Evolutionary conservation across 2,329 filamentous ascomycete genomes (phyloP), one percentile per base, ranked within the genome.

Genomic region (Hypoxylon sp.): DNA sequence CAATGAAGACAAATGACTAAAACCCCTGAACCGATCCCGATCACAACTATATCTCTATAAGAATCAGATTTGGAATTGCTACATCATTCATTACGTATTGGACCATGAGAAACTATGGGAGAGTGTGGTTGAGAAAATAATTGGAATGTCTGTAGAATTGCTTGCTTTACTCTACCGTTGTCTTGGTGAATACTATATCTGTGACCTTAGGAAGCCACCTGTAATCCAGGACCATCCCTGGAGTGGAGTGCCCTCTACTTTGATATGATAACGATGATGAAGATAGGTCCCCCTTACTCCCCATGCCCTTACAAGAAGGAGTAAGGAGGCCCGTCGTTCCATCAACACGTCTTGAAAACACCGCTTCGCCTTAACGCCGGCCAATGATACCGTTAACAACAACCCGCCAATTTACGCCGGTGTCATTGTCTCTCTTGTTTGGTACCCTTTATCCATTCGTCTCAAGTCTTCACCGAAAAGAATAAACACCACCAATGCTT

Each of bases 401-500:
- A 70, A 71, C 66, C 67, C 67, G 63, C 73, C 73, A 69, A 73
- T 68, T 64, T 75, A 73, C 74, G 75, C 75, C 75, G 64, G 66
- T 70, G 69, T 73, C 66, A 59, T 75, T 72, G 73, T 63, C 60
- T 68, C 73, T 69, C 70, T 68, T 51, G 25, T 27, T 62, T 54
- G 65, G 50, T 73, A 68, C 64, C 74, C 71, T 74, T 66, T 75
- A 75, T 74, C 72, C 73, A 70, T 72, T 71, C 69, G 66, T 69
- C 55, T 64, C 57, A 44, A 57, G 53, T 68, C 64, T 64, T 68
- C 61, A 64, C 68, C 66, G 57, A 68, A 68, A 76, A 75, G 73
- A 69, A 75, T 72, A 64, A 75, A 75, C 73, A 74, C 74, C 73
- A 73, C 70, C 69, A 75, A 76, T 75, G 74, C 75, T 74, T 73